These are phyloP conservation scores for Haplosporangium gracile DNA, from an alignment of 192 early-diverging fungal genomes.

Conservation along the genomic window DNA sequence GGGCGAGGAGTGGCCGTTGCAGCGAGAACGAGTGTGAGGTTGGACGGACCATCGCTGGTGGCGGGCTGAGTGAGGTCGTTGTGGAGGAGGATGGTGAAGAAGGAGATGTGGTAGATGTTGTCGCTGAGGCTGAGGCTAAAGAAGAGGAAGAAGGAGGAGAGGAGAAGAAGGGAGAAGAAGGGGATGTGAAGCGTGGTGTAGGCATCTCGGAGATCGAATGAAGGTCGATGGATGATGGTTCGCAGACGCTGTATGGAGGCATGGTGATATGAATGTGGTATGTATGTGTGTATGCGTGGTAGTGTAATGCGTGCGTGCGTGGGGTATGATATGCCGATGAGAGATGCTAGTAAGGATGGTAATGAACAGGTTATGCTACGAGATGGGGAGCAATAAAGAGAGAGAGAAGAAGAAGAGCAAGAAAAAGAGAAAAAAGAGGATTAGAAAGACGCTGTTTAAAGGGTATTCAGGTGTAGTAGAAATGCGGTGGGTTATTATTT, in stretches of 20 bases:
- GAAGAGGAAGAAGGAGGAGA: conserved; percentile 3
- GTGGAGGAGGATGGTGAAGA: neutral
- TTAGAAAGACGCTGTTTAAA: neutral
- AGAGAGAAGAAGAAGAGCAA: neutral
- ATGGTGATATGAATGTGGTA: neutral
- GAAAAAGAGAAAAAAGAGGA: neutral
- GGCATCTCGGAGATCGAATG: conserved; percentile 1
- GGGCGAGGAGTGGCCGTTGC: conserved; percentile 25
- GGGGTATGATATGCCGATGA: neutral
- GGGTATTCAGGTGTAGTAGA: conserved; percentile 3
- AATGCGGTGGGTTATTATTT: neutral
- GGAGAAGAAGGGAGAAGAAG: neutral
- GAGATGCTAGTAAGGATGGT: neutral
- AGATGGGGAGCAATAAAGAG: neutral
- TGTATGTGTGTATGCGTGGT: neutral
- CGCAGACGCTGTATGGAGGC: conserved; percentile 11
- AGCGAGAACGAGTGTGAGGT: conserved; percentile 49
- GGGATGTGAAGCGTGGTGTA: neutral
- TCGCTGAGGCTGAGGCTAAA: conserved; percentile 5
- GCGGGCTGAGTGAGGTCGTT: conserved; percentile 8
- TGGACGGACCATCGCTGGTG: conserved; percentile 23
- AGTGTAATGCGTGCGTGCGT: neutral
- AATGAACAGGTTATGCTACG: neutral
- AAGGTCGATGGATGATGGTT: conserved; percentile 3
- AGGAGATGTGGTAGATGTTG: neutral